Percentiles rank a stretch among this genome's conserved stretches.
Conservation (phyloP, 192 early-diverging fungal genomes). For the Dissophora ornata region DNA sequence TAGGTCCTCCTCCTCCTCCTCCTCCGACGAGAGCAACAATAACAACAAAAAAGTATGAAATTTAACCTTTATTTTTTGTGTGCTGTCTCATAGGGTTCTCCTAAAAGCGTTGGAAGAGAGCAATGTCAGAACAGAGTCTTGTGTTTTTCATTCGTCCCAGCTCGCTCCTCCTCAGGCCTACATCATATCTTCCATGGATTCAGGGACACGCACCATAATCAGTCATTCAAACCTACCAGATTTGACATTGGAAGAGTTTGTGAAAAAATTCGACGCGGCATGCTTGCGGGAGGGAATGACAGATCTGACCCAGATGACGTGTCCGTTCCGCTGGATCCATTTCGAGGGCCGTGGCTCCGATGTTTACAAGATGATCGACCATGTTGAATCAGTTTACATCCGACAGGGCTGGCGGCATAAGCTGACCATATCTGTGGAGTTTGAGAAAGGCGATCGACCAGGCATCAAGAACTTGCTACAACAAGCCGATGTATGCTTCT, state of each 20-base stretch:
- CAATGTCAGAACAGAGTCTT: conserved; percentile 59
- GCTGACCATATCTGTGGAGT: conserved; percentile 73
- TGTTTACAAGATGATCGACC: conserved; percentile 63
- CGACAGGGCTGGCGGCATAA: conserved; percentile 55
- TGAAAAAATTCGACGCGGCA: conserved; percentile 53
- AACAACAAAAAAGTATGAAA: not conserved
- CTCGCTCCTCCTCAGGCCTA: conserved; percentile 63
- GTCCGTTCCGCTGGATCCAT: conserved; percentile 69
- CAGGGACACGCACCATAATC: conserved; percentile 70
- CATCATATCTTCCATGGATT: conserved; percentile 64
- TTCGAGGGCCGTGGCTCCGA: conserved; percentile 72
- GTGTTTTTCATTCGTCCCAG: conserved; percentile 54
- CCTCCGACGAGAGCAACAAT: too few species aligned
- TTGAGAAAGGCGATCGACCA: conserved; percentile 73
- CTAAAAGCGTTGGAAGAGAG: conserved; percentile 47
- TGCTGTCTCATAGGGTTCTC: conserved; percentile 33
- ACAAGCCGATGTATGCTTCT: conserved; percentile 71
- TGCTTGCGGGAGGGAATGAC: conserved; percentile 18
- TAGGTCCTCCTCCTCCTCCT: too few species aligned
- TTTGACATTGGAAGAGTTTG: conserved; percentile 66
- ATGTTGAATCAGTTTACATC: conserved; percentile 58
- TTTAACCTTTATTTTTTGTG: not conserved
- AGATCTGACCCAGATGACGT: conserved; percentile 24
- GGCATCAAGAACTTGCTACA: conserved; percentile 67
- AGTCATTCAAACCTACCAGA: conserved; percentile 74